Evolutionary conservation across 208 protist genomes (phyloP).

Genomic region (Blechomonas ayalai): DNA sequence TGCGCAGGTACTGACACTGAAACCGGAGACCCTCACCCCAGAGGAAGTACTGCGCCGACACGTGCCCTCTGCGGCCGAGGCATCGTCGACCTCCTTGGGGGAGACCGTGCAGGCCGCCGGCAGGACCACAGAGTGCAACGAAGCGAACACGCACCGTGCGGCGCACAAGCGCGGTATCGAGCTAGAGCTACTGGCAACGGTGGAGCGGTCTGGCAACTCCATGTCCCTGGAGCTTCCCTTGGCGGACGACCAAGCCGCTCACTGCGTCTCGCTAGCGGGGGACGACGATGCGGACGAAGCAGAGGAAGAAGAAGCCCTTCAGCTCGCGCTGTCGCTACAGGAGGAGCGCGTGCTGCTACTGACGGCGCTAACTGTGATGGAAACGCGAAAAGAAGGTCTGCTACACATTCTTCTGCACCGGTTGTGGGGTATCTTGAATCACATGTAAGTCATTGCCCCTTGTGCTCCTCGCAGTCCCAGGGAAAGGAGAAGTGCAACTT

Average conservation of each 20-base stretch:
- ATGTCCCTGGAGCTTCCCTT: not conserved
- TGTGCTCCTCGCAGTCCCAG: no score
- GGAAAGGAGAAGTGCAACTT: not conserved
- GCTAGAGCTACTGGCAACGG: no score
- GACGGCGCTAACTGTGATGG: slow-evolving; percentile 64
- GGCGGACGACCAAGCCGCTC: not conserved
- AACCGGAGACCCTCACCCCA: slow-evolving; percentile 54
- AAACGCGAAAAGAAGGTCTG: slow-evolving; percentile 67
- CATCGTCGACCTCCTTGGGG: slow-evolving; percentile 7
- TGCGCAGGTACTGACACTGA: slow-evolving; percentile 71
- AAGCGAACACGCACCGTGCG: not conserved
- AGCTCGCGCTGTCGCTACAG: slow-evolving; percentile 45
- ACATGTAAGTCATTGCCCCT: slow-evolving; percentile 61
- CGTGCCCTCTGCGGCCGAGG: slow-evolving; percentile 1
- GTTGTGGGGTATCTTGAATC: slow-evolving; percentile 43
- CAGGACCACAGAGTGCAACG: not conserved
- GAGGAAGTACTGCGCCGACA: slow-evolving; percentile 29
- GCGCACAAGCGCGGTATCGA: no score
- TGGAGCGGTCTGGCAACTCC: not conserved
- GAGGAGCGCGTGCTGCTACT: slow-evolving; percentile 63
- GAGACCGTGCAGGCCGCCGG: slow-evolving; percentile 5
- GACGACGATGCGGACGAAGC: slow-evolving; percentile 4
- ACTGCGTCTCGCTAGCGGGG: not conserved
- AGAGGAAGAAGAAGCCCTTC: slow-evolving; percentile 20
- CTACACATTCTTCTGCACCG: slow-evolving; percentile 56